These are phyloP conservation scores for Calonectria hongkongensis DNA, from an alignment of 2,329 filamentous ascomycete genomes.

Conservation along the genomic window DNA sequence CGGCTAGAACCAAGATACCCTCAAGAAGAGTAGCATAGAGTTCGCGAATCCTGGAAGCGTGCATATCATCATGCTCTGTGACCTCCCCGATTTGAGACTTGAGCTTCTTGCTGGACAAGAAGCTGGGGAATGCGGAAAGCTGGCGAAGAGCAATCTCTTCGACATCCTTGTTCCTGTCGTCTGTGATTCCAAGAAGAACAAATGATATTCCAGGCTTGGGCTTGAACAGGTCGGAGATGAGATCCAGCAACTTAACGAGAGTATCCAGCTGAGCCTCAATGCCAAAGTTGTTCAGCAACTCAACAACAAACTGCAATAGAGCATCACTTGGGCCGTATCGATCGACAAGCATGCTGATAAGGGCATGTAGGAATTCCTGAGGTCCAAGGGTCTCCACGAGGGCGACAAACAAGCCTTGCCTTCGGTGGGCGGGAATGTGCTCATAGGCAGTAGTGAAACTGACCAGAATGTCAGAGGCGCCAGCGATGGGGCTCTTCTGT, in stretches of 20 bases:
- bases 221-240: constrained; percentile 85
- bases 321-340: constrained; percentile 87
- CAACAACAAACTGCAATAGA: constrained; percentile 83
- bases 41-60: constrained; percentile 78
- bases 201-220: constrained; percentile 84
- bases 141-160: constrained; percentile 72
- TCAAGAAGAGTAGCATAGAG: constrained; percentile 82
- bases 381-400: constrained; percentile 90
- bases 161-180: constrained; percentile 69
- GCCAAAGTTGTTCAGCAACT: constrained; percentile 83
- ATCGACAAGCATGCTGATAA: constrained; percentile 93
- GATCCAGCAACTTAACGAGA: constrained; percentile 83
- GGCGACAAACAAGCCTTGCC: constrained; percentile 88
- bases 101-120: constrained; percentile 75
- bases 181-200: constrained; percentile 77
- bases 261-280: constrained; percentile 86
- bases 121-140: constrained; percentile 73
- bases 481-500: constrained; percentile 84
- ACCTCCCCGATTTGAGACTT: constrained; percentile 73
- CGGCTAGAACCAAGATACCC: constrained; percentile 79
- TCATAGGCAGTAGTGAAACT: constrained; percentile 98
- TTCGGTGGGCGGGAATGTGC: constrained; percentile 92
- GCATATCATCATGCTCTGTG: constrained; percentile 78
- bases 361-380: constrained; percentile 89
- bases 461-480: constrained; percentile 91